Evolutionary conservation across 1,139 yeast genomes (phyloP).

Genomic region (Meyerozyma athensensis): DNA sequence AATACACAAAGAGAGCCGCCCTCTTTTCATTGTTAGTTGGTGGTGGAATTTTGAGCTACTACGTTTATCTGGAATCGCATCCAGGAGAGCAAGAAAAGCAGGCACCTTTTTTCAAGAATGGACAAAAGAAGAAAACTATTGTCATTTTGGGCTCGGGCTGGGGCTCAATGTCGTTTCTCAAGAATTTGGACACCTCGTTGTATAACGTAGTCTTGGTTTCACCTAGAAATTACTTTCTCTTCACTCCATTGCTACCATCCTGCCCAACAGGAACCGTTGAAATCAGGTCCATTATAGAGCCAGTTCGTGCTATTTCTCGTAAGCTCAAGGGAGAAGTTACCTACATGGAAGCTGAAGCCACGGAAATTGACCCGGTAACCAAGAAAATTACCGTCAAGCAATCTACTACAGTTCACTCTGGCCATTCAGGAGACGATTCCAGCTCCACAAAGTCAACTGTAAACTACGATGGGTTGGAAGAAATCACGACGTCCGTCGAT

Average conservation of each 20-base stretch:
- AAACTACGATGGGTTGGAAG: conserved; percentile 35
- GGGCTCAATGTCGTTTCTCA: conserved; percentile 83
- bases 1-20: conserved; percentile 25
- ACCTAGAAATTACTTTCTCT: conserved; percentile 90
- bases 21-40: conserved; percentile 28
- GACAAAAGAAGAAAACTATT: conserved; percentile 79
- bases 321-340: conserved; percentile 73
- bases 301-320: conserved; percentile 60
- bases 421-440: conserved; percentile 51
- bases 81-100: conserved; percentile 51
- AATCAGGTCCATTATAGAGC: conserved; percentile 84
- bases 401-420: conserved; percentile 48
- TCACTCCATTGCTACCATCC: conserved; percentile 90
- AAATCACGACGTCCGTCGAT: conserved; percentile 44
- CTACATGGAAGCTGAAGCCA: conserved; percentile 89
- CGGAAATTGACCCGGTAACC: conserved; percentile 65
- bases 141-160: conserved; percentile 93
- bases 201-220: conserved; percentile 88
- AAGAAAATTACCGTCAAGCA: conserved; percentile 60
- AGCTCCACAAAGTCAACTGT: conserved; percentile 49
- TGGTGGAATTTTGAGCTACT: conserved; percentile 49
- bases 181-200: conserved; percentile 77
- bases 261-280: conserved; percentile 94
- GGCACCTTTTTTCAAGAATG: conserved; percentile 53
- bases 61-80: conserved; percentile 56